These are phyloP conservation scores for Calonectria leucothoes DNA, from an alignment of 2,329 filamentous ascomycete genomes.

Conservation along the genomic window DNA sequence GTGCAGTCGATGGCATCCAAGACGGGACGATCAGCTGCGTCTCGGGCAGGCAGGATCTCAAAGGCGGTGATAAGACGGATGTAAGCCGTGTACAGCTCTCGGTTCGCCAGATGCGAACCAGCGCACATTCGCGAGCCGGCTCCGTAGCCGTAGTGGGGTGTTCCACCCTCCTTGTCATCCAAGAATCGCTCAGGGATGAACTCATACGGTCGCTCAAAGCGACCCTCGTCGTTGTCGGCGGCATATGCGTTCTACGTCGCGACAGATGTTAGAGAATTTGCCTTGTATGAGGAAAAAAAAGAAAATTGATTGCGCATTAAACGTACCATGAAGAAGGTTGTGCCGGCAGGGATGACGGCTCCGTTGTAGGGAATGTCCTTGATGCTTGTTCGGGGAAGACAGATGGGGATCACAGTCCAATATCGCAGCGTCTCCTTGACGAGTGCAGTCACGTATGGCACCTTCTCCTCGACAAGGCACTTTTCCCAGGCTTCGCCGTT, in stretches of 20 bases:
- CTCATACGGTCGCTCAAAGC: conserved; percentile 71
- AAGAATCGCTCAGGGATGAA: conserved; percentile 81
- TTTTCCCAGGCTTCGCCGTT: conserved; percentile 81
- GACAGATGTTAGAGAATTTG: background rate
- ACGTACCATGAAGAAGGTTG: conserved; percentile 80
- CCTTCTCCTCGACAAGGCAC: conserved; percentile 79
- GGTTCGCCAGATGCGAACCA: conserved; percentile 71
- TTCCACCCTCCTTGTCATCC: conserved; percentile 63
- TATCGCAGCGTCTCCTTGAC: conserved; percentile 84
- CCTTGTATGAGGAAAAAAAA: background rate
- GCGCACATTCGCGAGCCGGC: conserved; percentile 73
- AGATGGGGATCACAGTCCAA: conserved; percentile 85
- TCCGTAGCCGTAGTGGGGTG: conserved; percentile 72
- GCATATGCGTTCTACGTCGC: conserved; percentile 73
- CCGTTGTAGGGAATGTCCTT: conserved; percentile 78
- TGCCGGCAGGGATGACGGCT: conserved; percentile 76
- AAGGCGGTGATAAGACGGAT: conserved; percentile 70
- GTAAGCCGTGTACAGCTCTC: conserved; percentile 71
- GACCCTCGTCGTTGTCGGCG: conserved; percentile 76
- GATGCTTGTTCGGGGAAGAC: conserved; percentile 77
- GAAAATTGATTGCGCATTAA: background rate
- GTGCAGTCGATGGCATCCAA: conserved; percentile 69
- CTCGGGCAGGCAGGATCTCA: conserved; percentile 60
- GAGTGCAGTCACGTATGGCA: conserved; percentile 81
- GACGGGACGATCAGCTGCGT: conserved; percentile 61